phyloP scores from a whole-genome alignment of 1,284 basidiomycete species.

The Somion occarium region DNA sequence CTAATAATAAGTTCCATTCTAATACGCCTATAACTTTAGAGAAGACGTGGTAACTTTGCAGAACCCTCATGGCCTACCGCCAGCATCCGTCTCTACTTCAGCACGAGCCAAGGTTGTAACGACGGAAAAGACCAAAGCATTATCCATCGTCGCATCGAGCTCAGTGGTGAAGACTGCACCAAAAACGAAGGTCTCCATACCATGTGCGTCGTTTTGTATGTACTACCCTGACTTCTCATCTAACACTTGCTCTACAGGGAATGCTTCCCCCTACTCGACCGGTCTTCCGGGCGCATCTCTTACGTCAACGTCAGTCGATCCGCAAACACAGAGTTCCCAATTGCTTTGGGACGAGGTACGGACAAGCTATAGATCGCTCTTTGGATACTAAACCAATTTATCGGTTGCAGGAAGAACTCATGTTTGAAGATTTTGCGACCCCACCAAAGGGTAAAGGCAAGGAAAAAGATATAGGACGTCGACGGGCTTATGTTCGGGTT shows the following conservation, averaged over 20 bases:
- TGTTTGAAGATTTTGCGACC: constrained; percentile 87
- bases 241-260: constrained; percentile 50
- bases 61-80: constrained; percentile 73
- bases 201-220: constrained; percentile 54
- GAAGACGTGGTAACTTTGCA: constrained; percentile 91
- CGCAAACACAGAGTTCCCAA: constrained; percentile 72
- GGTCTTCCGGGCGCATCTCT: constrained; percentile 91
- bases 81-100: constrained; percentile 44
- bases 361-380: not conserved
- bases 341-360: constrained; percentile 85
- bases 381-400: not conserved
- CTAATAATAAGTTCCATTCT: constrained; percentile 3
- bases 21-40: constrained; percentile 37
- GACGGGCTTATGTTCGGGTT: constrained; percentile 86
- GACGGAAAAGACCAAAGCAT: constrained; percentile 29
- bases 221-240: not conserved
- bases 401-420: constrained; percentile 68
- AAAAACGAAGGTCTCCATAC: constrained; percentile 51
- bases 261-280: constrained; percentile 86
- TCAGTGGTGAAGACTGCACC: constrained; percentile 29
- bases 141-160: constrained; percentile 17
- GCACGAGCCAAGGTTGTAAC: constrained; percentile 26
- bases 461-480: constrained; percentile 88
- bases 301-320: constrained; percentile 88
- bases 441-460: constrained; percentile 78